phyloP scores from a whole-genome alignment of 2,329 filamentous ascomycete species.

The Colletotrichum musicola region DNA sequence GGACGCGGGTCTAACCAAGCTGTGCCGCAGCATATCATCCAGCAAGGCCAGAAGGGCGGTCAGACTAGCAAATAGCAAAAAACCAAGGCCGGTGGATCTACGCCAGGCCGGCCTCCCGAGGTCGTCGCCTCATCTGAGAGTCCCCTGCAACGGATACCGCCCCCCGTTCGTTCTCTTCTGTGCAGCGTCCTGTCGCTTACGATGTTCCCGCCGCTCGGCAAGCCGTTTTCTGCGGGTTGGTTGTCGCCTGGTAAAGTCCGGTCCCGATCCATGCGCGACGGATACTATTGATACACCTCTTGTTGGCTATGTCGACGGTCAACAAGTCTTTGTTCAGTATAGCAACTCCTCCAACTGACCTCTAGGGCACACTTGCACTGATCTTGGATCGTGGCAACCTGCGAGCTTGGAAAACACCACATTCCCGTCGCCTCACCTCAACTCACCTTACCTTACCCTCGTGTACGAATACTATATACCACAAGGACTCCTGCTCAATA shows the following conservation, averaged over 20 bases:
- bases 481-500: background rate
- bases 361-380: background rate
- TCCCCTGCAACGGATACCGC: background rate
- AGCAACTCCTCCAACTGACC: background rate
- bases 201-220: conserved; percentile 1
- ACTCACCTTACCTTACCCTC: conserved; percentile 21
- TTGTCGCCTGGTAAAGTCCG: too few species aligned
- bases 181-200: background rate
- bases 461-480: conserved; percentile 2
- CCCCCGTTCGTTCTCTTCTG: background rate
- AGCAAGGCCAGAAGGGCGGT: conserved; percentile 28
- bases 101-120: conserved; percentile 1
- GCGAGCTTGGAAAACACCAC: background rate
- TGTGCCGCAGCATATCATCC: conserved; percentile 19
- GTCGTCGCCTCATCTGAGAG: conserved; percentile 12
- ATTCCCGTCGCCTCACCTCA: too few species aligned
- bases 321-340: background rate
- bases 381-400: background rate
- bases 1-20: conserved; percentile 1
- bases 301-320: background rate
- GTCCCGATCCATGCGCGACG: too few species aligned
- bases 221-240: background rate
- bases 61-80: conserved; percentile 31
- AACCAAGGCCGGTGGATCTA: conserved; percentile 12
- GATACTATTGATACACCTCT: too few species aligned